phyloP scores from a whole-genome alignment of 768 basidiomycete genomes.

The Melanogaster broomeanus region DNA sequence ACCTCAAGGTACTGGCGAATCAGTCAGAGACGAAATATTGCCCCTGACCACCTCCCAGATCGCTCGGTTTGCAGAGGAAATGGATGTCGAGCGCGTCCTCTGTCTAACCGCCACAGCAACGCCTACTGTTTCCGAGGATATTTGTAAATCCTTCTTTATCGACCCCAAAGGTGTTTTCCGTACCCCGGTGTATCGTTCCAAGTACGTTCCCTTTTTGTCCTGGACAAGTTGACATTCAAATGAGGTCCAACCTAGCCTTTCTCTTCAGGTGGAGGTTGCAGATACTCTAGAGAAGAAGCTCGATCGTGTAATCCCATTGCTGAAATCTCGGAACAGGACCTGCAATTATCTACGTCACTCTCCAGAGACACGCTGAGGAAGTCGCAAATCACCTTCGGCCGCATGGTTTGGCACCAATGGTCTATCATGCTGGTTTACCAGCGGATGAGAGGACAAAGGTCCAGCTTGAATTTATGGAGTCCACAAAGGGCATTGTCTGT shows the following conservation, averaged over 20 bases:
- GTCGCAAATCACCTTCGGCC: conserved; percentile 31
- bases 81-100: conserved; percentile 45
- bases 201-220: conserved; percentile 30
- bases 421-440: conserved; percentile 47
- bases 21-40: not conserved
- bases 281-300: conserved; percentile 36
- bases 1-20: conserved; percentile 14
- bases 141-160: conserved; percentile 46
- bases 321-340: conserved; percentile 40
- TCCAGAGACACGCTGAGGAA: conserved; percentile 43
- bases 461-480: conserved; percentile 42
- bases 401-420: conserved; percentile 29
- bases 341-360: conserved; percentile 48
- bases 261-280: conserved; percentile 36
- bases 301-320: conserved; percentile 35
- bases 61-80: conserved; percentile 47
- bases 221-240: not conserved
- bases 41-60: conserved; percentile 34
- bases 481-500: conserved; percentile 39
- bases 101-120: conserved; percentile 51
- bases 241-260: conserved; percentile 28
- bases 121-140: conserved; percentile 41
- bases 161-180: conserved; percentile 43
- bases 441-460: conserved; percentile 36
- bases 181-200: conserved; percentile 45